Base-by-base conservation (phyloP, 306 rosid genomes). In the Phaseolus lunatus region DNA sequence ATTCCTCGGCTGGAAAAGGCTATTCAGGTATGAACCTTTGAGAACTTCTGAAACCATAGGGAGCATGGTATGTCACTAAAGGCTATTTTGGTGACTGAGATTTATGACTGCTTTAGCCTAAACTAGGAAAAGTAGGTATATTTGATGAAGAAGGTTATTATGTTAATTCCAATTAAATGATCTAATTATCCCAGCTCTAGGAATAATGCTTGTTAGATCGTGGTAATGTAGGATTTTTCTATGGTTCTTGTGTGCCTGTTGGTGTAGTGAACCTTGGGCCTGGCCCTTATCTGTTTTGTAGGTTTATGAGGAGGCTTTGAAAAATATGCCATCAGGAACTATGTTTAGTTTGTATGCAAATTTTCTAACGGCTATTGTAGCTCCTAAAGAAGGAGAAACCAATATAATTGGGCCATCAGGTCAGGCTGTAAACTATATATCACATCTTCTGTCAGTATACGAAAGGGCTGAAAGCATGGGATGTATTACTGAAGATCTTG, bases 221-320 rank as follows among this genome's bases (percentile, higher is more conserved):
- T 19, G 50, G 68, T 48, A 52, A 16, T 22, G 27, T 26, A 4
- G n/a, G 14, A 8, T 59, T 49, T 43, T 61, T 59, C 26, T 20
- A 35, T 44, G 52, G 9, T 47, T 39, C 9, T 53, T 47, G 23
- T 71, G 50, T 70, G 10, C 66, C 27, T 64, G 39, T 53, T 79
- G 52, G 45, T 82, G 44, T 76, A 75, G 59, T 78, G n/a, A 24
- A 37, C 15, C 18, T 57, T 68, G 74, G 70, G 14, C 53, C 24
- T 18, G 71, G 9, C 61, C 23, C 16, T 63, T 86, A 65, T 19
- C 66, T 33, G 23, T 67, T 77, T 82, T 47, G 27, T 78, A 95
- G 99, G 91, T 90, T 75, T 95, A 87, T 73, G 97, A 92, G 89
- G 97, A 90, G 78, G 97, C 94, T 83, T 72, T 92, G 75, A 75